Evolutionary conservation across 2,329 filamentous ascomycete species (phyloP).

Genomic region (Lecanicillium sp.): DNA sequence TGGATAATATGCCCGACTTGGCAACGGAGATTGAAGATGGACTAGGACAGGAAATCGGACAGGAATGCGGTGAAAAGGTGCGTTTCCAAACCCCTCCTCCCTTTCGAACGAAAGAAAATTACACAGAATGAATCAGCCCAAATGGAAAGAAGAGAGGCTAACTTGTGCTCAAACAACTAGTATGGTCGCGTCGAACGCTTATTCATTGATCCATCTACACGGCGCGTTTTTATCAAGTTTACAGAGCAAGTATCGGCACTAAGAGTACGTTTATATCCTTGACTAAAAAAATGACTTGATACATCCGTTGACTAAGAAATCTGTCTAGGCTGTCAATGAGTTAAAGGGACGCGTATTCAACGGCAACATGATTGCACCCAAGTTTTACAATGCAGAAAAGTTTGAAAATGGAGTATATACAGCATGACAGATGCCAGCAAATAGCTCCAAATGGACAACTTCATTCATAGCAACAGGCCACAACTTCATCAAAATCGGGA

Average conservation of each 20-base stretch:
- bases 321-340: slow-evolving; percentile 85
- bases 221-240: slow-evolving; percentile 87
- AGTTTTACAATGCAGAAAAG: slow-evolving; percentile 72
- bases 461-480: too few species aligned
- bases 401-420: slow-evolving; percentile 63
- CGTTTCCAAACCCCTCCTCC: too few species aligned
- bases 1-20: slow-evolving; percentile 71
- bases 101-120: slow-evolving; percentile 11
- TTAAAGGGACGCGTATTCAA: slow-evolving; percentile 83
- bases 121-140: too few species aligned
- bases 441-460: too few species aligned
- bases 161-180: slow-evolving; percentile 28
- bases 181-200: slow-evolving; percentile 79
- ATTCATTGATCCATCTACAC: slow-evolving; percentile 57
- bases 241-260: slow-evolving; percentile 77
- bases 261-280: slow-evolving; percentile 48
- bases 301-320: too few species aligned
- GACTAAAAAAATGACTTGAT: slow-evolving; percentile 5
- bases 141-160: slow-evolving; percentile 8
- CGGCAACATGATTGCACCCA: slow-evolving; percentile 73
- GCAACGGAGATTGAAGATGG: slow-evolving; percentile 66
- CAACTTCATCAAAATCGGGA: too few species aligned
- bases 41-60: slow-evolving; percentile 88
- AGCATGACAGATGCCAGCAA: too few species aligned
- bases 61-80: slow-evolving; percentile 79